Base-by-base conservation (phyloP, 2,329 filamentous ascomycete species). In the Botrytis sinoallii region DNA sequence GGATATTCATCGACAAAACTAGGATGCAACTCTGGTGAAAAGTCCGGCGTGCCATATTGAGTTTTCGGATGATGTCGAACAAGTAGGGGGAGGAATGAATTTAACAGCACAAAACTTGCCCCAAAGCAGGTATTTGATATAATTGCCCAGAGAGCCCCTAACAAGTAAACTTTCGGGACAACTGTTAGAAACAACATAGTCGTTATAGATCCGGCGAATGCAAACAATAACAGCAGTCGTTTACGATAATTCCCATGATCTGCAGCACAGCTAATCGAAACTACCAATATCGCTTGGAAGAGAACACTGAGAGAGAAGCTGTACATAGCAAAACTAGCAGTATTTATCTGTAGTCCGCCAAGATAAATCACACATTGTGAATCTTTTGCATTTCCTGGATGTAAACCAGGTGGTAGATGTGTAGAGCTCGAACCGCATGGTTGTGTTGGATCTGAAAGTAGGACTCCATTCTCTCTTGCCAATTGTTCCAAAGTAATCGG, bases 241-340 rank as follows among this genome's bases (percentile, higher is more conserved):
- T 98, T 99, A 74, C 96, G 91, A 84, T 95, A 96, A 78, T 89
- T 92, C 76, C 96, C 96, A 83, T 98, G 95, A 82, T 99, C 96
- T 73, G 96, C 96, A 12, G 95, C 95, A 72, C 93, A 96, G 80
- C 94, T 97, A 86, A 99, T 97, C 80, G 94, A 97, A 76, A 99
- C 94, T 61, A 99, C 97, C 44, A 98, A 85, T 42, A 98, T 83
- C 1, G 95, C 93, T 82, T 99, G 96, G 18, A 98, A 83, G 32
- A 98, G 83, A 1, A 99, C 96, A 81, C 93, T 97, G 79, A 97
- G 86, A 74, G 94, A 97, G 83, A 99, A 99, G 2, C 94, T 98
- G 84, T 98, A 98, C 94, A 98, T 97, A 81, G 94, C 95, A 82
- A 98, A 98, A 82, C 93, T 97, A 52, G 95, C 95, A 0, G 95